Evolutionary conservation across 345 rosid genomes (phyloP), one percentile per base, ranked within the genome.

Genomic region (Conringia planisiliqua): DNA sequence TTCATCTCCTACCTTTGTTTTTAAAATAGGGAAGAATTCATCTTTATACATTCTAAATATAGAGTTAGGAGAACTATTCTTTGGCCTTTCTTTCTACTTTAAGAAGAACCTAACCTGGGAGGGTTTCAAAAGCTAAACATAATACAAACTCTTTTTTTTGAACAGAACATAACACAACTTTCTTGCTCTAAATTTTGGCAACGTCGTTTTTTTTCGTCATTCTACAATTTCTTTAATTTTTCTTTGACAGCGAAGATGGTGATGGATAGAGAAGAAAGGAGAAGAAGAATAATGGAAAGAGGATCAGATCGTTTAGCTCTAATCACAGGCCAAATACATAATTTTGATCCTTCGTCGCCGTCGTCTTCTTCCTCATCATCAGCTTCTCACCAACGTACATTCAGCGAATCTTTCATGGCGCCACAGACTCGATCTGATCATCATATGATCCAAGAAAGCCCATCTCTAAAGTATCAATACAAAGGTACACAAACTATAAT

Each of bases 281-380:
- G 88, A 55, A 76, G 80, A 59, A 83, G 27, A 75, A 87, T 87
- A 38, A 39, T 81, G 75, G 88, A 85, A 66, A 57, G 85, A 59
- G 85, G 92, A 46, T 76, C 81, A 12, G 92, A 87, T 74, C 83
- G 86, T 43, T 24, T 87, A 70, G 89, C 86, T 6, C 43, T 87
- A 58, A 87, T 87, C 72, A 83, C 86, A 27, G 84, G 89, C 4
- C 83, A 80, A 64, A n/a, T 72, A 55, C 83, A 74, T 39, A 74
- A 24, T 42, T 10, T 69, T 63, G 75, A 73, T 54, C 71, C 79
- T 67, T 78, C 81, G 24, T 67, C 82, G 1, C 70, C 75, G 4
- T 79, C 69, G 5, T 33, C 58, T 13, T 52, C 78, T 47, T 56
- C 81, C 12, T 73, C 72, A 44, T 73, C 75, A 38, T 62, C 75